phyloP scores from a whole-genome alignment of 2,329 filamentous ascomycete species.

The Ploettnerulaceae sp. region DNA sequence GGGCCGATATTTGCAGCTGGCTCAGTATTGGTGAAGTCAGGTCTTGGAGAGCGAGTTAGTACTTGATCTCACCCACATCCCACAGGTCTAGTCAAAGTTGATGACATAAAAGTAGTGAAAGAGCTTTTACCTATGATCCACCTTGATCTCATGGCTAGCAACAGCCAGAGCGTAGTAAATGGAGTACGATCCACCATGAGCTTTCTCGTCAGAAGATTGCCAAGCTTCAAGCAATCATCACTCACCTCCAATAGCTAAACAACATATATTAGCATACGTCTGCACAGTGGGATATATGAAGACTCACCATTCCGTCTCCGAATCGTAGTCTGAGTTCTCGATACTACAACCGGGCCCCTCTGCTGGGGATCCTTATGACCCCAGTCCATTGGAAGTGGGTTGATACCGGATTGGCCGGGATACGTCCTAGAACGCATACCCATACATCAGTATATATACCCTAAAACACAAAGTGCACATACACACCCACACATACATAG shows the following conservation, averaged over 20 bases:
- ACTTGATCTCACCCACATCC: not conserved
- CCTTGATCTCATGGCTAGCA: conserved; percentile 81
- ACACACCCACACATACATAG: no score
- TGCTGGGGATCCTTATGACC: conserved; percentile 68
- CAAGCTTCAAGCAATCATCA: not conserved
- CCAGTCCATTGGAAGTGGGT: conserved; percentile 86
- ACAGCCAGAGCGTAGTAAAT: conserved; percentile 94
- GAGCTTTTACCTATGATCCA: conserved; percentile 71
- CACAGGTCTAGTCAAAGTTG: no score
- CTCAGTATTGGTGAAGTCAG: conserved; percentile 79
- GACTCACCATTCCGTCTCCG: conserved; percentile 70
- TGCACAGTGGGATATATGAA: conserved; percentile 23
- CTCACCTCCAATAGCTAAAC: conserved; percentile 53
- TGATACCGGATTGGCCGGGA: conserved; percentile 88
- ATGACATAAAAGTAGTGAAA: no score
- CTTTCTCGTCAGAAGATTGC: conserved; percentile 36
- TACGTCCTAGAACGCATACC: conserved; percentile 56
- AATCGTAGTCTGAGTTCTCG: conserved; percentile 68
- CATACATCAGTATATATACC: conserved; percentile 11
- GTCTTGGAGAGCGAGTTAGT: conserved; percentile 36
- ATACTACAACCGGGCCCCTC: conserved; percentile 86
- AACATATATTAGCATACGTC: conserved; percentile 28
- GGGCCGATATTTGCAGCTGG: conserved; percentile 86
- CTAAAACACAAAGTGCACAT: no score
- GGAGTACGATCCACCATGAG: conserved; percentile 86